Evolutionary conservation across 1,284 basidiomycete species (phyloP), one percentile per base, ranked within the genome.

Genomic region (Cronartium quercuum): DNA sequence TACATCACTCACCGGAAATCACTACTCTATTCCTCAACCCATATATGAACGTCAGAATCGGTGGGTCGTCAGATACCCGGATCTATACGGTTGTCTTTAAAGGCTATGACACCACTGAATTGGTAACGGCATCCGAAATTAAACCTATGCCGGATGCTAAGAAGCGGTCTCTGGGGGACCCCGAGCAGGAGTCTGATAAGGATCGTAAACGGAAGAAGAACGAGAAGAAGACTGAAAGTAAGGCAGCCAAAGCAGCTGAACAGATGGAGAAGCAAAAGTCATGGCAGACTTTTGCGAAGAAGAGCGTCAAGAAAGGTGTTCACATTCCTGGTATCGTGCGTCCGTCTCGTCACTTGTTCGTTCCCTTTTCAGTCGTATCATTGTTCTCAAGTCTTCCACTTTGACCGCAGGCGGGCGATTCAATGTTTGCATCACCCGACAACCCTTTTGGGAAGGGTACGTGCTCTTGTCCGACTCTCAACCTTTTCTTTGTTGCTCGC

Each of bases 221-320:
- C 80, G 94, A 97, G 84, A 96, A 95, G 85, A 96, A 96, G 84
- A 81, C 92, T 76, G 92, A 94, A 84, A 86, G 84, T 6, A 89
- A 88, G 80, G 91, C 92, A 58, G 87, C 88, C 21, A 95, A 95
- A 83, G 89, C 92, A 9, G 91, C 92, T 81, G 93, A 95, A 80
- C 92, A 94, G 83, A 86, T 86, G 66, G 86, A 87, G 76, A 95
- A 95, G 84, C 92, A 97, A 84, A 88, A 87, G 77, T 89, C 89
- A 24, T 98, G 95, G 95, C 92, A 97, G 83, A 94, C 92, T 84
- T 98, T 98, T 85, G 91, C 94, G 12, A 95, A 94, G 84, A 97
- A 96, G 84, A 89, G 90, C 41, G 89, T 91, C 81, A 94, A 92
- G 86, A 98, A 98, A 84, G 94, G 94, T 7, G 89, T 94, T 44